Base-by-base conservation (phyloP, 163 green algal genomes). In the Chloromonas sp. region DNA sequence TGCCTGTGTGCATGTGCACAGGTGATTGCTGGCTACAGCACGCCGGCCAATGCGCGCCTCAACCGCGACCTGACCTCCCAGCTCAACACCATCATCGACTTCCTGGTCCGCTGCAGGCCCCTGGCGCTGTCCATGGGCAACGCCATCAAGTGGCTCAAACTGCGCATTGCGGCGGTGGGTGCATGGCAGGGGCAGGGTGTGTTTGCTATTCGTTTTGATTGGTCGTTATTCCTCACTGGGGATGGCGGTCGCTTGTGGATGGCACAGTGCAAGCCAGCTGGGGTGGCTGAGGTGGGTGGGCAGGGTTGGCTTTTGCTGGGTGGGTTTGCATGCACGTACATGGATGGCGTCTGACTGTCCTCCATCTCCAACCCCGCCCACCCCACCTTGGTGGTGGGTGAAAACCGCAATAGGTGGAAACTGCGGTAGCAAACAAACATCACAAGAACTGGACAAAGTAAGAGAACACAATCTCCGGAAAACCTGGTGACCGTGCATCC, bases 141-240 rank as follows among this genome's bases (percentile, higher is more conserved):
- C 85, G 95, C 95, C 79, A 98, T 99, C 89, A 97, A 96, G 85
- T 90, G 88, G n/a, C 81, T 99, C 76, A 99, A 99, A 90, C 87
- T 94, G 79, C 85, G 85, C 78, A 89, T 97, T 74, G 83, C 79
- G 11, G 71, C 59, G n/a, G 81, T 84, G 80, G 60, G 80, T 58
- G 60, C 5, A 74, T 74, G 66, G 5, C 66, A 74, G 36, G 36
- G 36, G 36, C 36, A 36, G 36, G 36, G 36, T 81, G 77, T 2
- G 60, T 2, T 57, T 2, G 2, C 15, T 8, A 60, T 14, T 14
- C 2, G 2, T 81, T 77, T n/a, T 77, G 70, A 14, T 77, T 8
- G 70, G 13, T 14, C 70, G 8, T 77, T n/a, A 8, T 2, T 36
- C 36, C 36, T 36, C 36, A 36, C 36, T 36, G 36, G 36, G 36